phyloP scores from a whole-genome alignment of 2,329 filamentous ascomycete species.

The Colletotrichum tamarilloi region DNA sequence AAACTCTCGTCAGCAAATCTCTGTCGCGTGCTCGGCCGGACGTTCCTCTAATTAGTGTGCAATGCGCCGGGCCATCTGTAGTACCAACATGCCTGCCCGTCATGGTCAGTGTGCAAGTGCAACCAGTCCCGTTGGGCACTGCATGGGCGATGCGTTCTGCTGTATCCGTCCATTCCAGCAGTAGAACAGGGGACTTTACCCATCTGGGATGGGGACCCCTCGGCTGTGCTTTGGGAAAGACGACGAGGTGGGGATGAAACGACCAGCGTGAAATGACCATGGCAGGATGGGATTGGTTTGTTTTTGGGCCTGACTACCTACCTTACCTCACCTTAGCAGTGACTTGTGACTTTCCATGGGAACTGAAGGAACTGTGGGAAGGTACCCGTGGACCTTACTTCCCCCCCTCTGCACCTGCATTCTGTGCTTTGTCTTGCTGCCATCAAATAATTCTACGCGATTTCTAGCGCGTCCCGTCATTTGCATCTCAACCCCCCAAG shows the following conservation, averaged over 20 bases:
- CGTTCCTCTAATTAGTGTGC: constrained; percentile 16
- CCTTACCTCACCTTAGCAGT: background rate
- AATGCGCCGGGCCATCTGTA: constrained; percentile 22
- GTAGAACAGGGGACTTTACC: constrained; percentile 18
- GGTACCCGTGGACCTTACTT: background rate
- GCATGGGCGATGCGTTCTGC: constrained; percentile 1
- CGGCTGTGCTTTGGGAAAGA: constrained; percentile 1
- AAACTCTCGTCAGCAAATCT: constrained; percentile 1
- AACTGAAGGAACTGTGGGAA: background rate
- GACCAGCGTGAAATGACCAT: constrained; percentile 7
- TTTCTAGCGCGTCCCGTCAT: constrained; percentile 36
- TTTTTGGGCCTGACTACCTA: background rate
- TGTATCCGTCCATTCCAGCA: constrained; percentile 1
- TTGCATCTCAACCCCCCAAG: constrained; percentile 32
- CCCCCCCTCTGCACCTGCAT: constrained; percentile 1
- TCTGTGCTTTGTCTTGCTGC: constrained; percentile 13
- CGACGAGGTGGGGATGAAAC: constrained; percentile 32
- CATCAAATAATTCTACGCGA: constrained; percentile 35
- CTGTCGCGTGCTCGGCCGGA: constrained; percentile 19
- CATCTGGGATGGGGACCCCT: constrained; percentile 3
- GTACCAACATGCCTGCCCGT: constrained; percentile 2
- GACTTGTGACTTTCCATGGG: constrained; percentile 6
- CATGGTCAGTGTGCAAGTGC: background rate
- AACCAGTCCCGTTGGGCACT: background rate
- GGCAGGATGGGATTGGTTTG: constrained; percentile 7